Percentiles rank a stretch among this genome's conserved stretches.
Conservation (phyloP, 1,284 basidiomycete species). For the Moniliella sp. region DNA sequence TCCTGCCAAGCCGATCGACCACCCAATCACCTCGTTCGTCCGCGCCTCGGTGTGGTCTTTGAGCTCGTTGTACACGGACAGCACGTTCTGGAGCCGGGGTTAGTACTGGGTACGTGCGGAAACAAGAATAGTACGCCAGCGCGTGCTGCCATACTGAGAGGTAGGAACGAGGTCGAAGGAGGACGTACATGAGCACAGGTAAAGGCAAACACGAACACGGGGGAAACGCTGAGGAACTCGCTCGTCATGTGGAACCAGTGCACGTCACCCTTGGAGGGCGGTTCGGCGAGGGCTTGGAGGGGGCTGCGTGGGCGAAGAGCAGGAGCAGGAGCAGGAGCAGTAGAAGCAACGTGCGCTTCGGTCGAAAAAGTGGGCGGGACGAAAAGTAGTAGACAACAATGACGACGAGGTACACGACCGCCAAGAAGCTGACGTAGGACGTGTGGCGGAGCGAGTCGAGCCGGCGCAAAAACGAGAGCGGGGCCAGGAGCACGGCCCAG, state of each 20-base stretch:
- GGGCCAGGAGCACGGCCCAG: too few species aligned
- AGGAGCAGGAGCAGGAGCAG: too few species aligned
- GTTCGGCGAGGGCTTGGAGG: conserved; percentile 7
- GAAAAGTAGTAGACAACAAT: conserved; percentile 23
- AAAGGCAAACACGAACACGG: conserved; percentile 79
- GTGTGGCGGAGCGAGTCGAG: conserved; percentile 52
- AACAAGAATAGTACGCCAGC: too few species aligned
- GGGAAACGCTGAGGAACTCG: conserved; percentile 54
- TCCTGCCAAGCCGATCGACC: conserved; percentile 50
- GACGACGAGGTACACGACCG: conserved; percentile 41
- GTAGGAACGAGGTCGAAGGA: too few species aligned
- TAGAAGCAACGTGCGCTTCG: too few species aligned
- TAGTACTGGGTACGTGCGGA: too few species aligned
- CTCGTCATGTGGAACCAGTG: conserved; percentile 44
- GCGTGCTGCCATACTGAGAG: too few species aligned
- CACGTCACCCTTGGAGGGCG: conserved; percentile 17
- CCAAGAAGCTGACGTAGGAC: conserved; percentile 64
- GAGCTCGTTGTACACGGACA: conserved; percentile 76
- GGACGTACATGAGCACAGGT: conserved; percentile 10
- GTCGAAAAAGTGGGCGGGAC: too few species aligned
- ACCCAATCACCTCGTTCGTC: conserved; percentile 66
- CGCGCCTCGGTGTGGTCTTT: conserved; percentile 55
- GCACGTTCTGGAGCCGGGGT: conserved; percentile 23
- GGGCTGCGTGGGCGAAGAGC: too few species aligned
- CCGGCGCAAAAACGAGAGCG: conserved; percentile 58